A percentile compares a stretch with the other conserved stretches of the same genome.
Conservation (phyloP, 2,329 filamentous ascomycete genomes). For the Xylaria sp. region DNA sequence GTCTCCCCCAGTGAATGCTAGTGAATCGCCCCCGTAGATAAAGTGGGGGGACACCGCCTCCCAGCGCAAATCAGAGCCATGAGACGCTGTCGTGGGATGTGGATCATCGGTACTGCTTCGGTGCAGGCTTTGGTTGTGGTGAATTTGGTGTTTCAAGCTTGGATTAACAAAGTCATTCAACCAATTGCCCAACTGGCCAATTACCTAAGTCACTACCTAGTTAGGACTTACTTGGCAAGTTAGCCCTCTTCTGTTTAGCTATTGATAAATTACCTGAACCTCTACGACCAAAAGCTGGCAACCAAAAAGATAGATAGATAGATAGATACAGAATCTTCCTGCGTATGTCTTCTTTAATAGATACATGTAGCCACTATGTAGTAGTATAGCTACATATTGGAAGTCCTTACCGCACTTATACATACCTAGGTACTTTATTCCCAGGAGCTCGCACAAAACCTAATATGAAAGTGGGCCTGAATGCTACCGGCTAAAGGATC, state of each 20-base stretch:
- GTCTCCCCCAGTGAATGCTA: slow-evolving; percentile 13
- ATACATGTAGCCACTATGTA: no score
- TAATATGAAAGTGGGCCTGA: not conserved
- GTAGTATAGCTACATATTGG: no score
- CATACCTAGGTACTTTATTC: not conserved
- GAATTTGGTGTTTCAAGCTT: slow-evolving; percentile 10
- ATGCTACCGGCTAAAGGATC: not conserved
- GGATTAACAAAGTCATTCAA: slow-evolving; percentile 14
- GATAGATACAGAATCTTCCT: no score
- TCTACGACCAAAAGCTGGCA: no score
- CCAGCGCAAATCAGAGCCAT: slow-evolving; percentile 35
- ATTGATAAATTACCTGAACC: no score
- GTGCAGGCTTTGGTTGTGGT: slow-evolving; percentile 11
- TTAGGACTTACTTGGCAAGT: not conserved
- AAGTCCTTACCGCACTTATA: not conserved
- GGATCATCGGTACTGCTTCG: slow-evolving; percentile 32
- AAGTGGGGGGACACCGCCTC: slow-evolving; percentile 28
- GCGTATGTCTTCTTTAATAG: no score
- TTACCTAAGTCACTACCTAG: not conserved
- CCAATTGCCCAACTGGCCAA: no score
- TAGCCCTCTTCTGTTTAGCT: not conserved
- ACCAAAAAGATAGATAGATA: no score
- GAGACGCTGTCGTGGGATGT: slow-evolving; percentile 27
- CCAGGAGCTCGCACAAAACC: not conserved
- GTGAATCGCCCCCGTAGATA: slow-evolving; percentile 1